Conservation (phyloP, 2,329 filamentous ascomycete genomes). For the Colletotrichum salicis region DNA sequence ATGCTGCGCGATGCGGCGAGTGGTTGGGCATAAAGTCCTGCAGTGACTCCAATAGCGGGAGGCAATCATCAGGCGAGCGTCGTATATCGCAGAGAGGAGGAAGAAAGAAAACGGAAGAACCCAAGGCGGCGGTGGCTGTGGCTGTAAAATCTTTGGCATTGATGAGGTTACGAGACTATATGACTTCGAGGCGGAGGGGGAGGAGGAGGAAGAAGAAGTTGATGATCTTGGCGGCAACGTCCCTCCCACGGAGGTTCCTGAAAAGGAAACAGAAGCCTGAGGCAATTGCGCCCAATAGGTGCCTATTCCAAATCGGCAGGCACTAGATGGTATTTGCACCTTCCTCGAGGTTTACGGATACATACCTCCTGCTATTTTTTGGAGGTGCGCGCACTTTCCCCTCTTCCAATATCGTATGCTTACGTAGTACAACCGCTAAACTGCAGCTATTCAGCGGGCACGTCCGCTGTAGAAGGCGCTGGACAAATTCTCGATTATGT, state of each 20-base stretch:
- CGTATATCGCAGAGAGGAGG: not conserved
- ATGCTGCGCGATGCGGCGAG: constrained; percentile 8
- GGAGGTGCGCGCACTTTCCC: not conserved
- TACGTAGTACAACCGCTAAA: not conserved
- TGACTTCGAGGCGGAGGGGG: not conserved
- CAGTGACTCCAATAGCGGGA: not conserved
- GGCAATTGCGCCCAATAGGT: not conserved
- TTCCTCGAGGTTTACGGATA: not conserved
- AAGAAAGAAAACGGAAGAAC: not conserved
- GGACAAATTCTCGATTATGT: not conserved
- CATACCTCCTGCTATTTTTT: not conserved
- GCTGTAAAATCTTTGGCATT: not conserved
- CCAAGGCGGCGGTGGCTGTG: not conserved
- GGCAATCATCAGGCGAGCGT: not conserved
- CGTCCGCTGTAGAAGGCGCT: not conserved
- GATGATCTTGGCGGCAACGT: not conserved
- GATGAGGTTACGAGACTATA: not conserved
- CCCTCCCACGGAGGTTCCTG: not conserved
- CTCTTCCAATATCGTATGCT: not conserved
- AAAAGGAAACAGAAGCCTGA: not conserved
- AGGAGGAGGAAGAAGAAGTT: not conserved
- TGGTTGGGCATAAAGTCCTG: not conserved
- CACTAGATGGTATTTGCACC: not conserved
- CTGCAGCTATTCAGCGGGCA: not conserved
- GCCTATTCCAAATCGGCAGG: not conserved